Base-by-base conservation (phyloP, 441 rosid species). In the Adansonia gregorii region DNA sequence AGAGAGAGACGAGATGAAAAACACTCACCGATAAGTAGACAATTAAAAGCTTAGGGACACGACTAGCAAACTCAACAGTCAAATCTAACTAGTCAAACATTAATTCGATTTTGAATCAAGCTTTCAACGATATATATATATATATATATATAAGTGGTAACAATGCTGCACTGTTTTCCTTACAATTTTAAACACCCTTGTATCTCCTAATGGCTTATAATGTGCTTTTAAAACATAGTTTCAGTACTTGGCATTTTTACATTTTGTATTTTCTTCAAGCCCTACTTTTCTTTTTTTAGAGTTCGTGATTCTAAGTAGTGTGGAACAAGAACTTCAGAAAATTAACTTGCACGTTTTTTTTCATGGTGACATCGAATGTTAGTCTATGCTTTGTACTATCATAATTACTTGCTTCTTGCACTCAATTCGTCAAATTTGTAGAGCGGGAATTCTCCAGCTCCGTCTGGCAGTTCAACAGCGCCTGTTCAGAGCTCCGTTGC, bases 391-490 rank as follows among this genome's bases (percentile, higher is more conserved):
- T 51, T 70, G 8, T 51, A 8, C 45, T 15, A 7, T 51, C 8
- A 51, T 70, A 14, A 19, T 39, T 43, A 76, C 45, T 45, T 67
- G 49, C 55, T 84, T 65, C 78, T 85, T 61, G 81, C 75, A 58
- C 70, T 76, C 1, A 41, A 43, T 60, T 70, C 67, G 56, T 67
- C 61, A 51, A 76, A 74, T 70, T n/a, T 87, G 87, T 83, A 94
- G 98, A 80, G 79, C 75, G 93, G 87, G 75, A 87, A 81, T 81
- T 81, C 90, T 60, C 77, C 86, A 61, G 78, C 84, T 48, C 81
- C 87, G 75, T 80, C 92, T 67, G 76, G 87, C 74, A 90, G 83
- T 73, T 82, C 87, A 74, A 83, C 86, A 74, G 90, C 91, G 67
- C 81, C 87, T 64, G 79, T 79, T 52, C 93, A 86, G 79, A 78